Base-by-base conservation (phyloP, 1,139 yeast genomes). In the Hyphopichia burtonii region DNA sequence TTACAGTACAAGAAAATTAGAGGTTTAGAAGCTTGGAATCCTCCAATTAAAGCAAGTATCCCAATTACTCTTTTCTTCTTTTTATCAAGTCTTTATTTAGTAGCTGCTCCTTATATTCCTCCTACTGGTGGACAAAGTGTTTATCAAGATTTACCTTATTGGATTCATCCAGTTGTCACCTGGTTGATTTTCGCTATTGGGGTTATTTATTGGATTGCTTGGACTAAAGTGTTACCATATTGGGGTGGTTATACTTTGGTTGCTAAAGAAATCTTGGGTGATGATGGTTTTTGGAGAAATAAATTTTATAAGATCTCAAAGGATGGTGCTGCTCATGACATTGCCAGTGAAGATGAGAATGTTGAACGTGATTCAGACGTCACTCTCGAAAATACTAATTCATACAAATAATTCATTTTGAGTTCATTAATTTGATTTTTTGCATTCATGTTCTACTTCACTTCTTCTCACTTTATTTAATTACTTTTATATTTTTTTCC, bases 101-200 rank as follows among this genome's bases (percentile, higher is more conserved):
- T 86, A 43, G 78, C 78, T 44, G 93, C 95, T 36, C 96, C 96
- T 41, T 87, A 85, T 59, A 75, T 88, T 49, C 91, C 94, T 34
- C 96, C 95, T 40, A 58, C 73, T 30, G 68, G 58, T 33, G 86
- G 84, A 30, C 86, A 84, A 65, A 71, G 73, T 38, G 90, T 84
- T 44, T 87, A 86, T 72, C 66, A 78, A 37, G 54, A 60, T 42
- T 67, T 86, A 54, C 96, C 94, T 33, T 88, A 86, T 68, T 88
- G 81, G 75, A 75, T 84, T 43, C 95, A 86, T 61, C 83, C 91
- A 55, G 95, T 86, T 39, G 89, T 86, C 18, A 84, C 94, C 10
- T 78, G 90, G 83, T 93, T 84, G 48, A 73, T 88, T 36, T 84
- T 88, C 53, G 86, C 72, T 7, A 61, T 82, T 44, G 96, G 96